A percentile compares a stretch with the other conserved stretches of the same genome.
Evolutionary conservation across 768 basidiomycete species (phyloP).

Genomic region (Kockovaella imperatae): DNA sequence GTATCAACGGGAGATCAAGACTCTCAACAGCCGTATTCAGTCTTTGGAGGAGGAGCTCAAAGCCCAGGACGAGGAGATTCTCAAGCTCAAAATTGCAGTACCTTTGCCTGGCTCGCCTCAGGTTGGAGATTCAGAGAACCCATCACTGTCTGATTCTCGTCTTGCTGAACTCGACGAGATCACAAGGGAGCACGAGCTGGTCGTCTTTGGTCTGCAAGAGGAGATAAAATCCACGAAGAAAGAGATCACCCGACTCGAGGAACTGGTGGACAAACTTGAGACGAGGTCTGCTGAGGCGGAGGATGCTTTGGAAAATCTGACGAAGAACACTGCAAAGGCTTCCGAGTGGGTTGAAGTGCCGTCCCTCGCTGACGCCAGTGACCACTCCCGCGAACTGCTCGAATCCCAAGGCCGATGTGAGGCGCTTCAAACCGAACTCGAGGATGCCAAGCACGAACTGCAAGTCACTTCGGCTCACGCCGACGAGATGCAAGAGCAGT

Average conservation of each 20-base stretch:
- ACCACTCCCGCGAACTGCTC: neutral
- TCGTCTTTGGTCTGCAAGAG: no score
- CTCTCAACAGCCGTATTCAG: constrained; percentile 20
- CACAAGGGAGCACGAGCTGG: no score
- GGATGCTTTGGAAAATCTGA: neutral
- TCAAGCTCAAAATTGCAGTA: constrained; percentile 14
- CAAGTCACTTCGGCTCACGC: neutral
- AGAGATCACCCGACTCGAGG: constrained; percentile 3
- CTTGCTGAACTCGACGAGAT: no score
- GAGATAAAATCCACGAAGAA: neutral
- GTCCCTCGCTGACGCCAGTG: constrained; percentile 1
- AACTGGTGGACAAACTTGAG: neutral
- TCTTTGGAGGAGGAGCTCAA: constrained; percentile 23
- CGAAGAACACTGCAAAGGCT: no score
- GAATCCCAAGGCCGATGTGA: neutral
- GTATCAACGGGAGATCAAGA: constrained; percentile 23
- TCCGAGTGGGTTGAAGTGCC: neutral
- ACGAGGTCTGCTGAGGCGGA: neutral
- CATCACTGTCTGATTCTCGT: constrained; percentile 1
- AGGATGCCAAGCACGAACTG: constrained; percentile 9
- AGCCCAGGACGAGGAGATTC: constrained; percentile 32
- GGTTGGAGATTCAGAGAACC: neutral
- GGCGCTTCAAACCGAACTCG: constrained; percentile 10
- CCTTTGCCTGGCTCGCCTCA: constrained; percentile 22
- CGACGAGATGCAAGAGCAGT: constrained; percentile 18